Evolutionary conservation across 768 basidiomycete genomes (phyloP).

Genomic region (Leccinum pellstonianum): DNA sequence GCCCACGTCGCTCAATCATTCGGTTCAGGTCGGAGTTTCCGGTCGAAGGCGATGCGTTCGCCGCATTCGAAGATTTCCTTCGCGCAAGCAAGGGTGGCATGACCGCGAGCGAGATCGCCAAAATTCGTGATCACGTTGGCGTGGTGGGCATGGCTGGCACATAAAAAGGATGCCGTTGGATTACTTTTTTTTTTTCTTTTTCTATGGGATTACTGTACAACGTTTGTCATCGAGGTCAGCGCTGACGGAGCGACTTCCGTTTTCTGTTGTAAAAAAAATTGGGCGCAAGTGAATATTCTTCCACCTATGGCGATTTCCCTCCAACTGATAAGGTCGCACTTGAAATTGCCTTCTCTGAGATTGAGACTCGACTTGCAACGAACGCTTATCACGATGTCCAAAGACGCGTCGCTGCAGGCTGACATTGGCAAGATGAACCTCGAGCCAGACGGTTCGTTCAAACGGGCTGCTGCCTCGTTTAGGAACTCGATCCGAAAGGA

Average conservation of each 20-base stretch:
- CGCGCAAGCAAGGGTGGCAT: slow-evolving; percentile 76
- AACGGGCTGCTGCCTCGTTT: slow-evolving; percentile 52
- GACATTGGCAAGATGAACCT: slow-evolving; percentile 58
- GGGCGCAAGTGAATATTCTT: slow-evolving; percentile 8
- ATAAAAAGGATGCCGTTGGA: slow-evolving; percentile 27
- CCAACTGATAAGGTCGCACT: slow-evolving; percentile 7
- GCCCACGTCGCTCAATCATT: not conserved
- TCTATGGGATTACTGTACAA: slow-evolving; percentile 11
- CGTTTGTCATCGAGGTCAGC: slow-evolving; percentile 12
- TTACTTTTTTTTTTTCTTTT: not conserved
- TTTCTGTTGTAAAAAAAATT: not conserved
- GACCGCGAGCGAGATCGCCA: slow-evolving; percentile 84
- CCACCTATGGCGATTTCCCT: slow-evolving; percentile 17
- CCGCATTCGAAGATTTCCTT: slow-evolving; percentile 86
- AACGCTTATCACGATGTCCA: slow-evolving; percentile 25
- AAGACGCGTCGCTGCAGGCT: slow-evolving; percentile 38
- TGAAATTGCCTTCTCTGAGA: not conserved
- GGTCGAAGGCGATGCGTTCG: slow-evolving; percentile 59
- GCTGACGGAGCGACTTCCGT: slow-evolving; percentile 6
- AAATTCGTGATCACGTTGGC: slow-evolving; percentile 85
- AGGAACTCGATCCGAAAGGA: slow-evolving; percentile 54
- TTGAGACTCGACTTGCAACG: not conserved
- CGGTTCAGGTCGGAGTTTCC: slow-evolving; percentile 56
- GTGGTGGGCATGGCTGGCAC: slow-evolving; percentile 87
- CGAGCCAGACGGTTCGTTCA: slow-evolving; percentile 65